phyloP scores from a whole-genome alignment of 2,329 filamentous ascomycete species.

The Myotisia sp. region DNA sequence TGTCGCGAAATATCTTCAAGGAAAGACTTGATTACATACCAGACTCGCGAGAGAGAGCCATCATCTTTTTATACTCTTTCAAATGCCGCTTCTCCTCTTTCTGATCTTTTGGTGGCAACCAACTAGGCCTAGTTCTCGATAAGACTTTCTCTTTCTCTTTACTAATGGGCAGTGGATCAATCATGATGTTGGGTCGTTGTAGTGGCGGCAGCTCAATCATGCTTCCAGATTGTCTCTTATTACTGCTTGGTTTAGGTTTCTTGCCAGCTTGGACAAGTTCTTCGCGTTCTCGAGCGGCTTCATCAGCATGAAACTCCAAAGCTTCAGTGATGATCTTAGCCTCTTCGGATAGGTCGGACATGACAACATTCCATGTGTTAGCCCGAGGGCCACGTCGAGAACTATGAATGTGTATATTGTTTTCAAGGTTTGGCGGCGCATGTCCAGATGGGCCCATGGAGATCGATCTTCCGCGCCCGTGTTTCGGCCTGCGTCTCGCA shows the following conservation, averaged over 20 bases:
- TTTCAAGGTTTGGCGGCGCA: slow-evolving; percentile 5
- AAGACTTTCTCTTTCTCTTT: slow-evolving; percentile 53
- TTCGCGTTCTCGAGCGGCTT: slow-evolving; percentile 32
- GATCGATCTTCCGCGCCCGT: slow-evolving; percentile 23
- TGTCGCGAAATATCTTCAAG: not conserved
- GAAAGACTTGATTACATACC: slow-evolving; percentile 25
- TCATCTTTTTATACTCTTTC: slow-evolving; percentile 54
- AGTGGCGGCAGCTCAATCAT: slow-evolving; percentile 43
- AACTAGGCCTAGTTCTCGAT: slow-evolving; percentile 52
- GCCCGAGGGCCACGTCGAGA: slow-evolving; percentile 31
- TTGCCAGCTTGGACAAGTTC: slow-evolving; percentile 34
- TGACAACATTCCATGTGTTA: slow-evolving; percentile 45
- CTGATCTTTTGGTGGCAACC: slow-evolving; percentile 57
- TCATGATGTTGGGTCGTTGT: slow-evolving; percentile 49
- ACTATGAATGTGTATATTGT: not conserved
- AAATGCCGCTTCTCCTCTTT: slow-evolving; percentile 83
- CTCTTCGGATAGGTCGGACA: slow-evolving; percentile 45
- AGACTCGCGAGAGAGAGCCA: slow-evolving; percentile 46
- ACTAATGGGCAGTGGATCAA: slow-evolving; percentile 52
- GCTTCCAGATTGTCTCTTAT: slow-evolving; percentile 23
- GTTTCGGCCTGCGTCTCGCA: slow-evolving; percentile 1
- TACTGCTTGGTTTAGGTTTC: slow-evolving; percentile 19
- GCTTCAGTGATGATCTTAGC: slow-evolving; percentile 46
- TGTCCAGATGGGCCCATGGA: slow-evolving; percentile 21
- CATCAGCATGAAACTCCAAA: slow-evolving; percentile 43